Evolutionary conservation across 2,329 filamentous ascomycete species (phyloP).

Genomic region (Calonectria fujianensis): DNA sequence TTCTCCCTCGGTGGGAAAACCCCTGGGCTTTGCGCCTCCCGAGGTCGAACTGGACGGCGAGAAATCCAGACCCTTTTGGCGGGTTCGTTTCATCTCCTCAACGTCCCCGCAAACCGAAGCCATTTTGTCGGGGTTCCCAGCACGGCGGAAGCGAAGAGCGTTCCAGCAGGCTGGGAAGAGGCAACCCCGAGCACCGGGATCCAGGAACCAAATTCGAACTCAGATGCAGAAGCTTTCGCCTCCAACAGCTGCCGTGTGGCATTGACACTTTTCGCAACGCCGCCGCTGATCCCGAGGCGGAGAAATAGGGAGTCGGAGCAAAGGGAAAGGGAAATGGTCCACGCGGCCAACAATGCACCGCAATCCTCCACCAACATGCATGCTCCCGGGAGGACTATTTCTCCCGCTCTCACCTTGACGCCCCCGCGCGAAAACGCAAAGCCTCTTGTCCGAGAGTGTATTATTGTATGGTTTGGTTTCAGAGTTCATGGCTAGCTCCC

Average conservation of each 20-base stretch:
- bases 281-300: slow-evolving; percentile 17
- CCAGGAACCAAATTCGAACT: slow-evolving; percentile 6
- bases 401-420: slow-evolving; percentile 28
- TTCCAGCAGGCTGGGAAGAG: slow-evolving; percentile 29
- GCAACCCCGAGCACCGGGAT: slow-evolving; percentile 18
- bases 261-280: neutral
- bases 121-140: slow-evolving; percentile 27
- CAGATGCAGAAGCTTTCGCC: slow-evolving; percentile 10
- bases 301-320: slow-evolving; percentile 17
- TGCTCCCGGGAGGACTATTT: slow-evolving; percentile 21
- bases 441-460: neutral
- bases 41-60: slow-evolving; percentile 40
- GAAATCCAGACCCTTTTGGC: slow-evolving; percentile 41
- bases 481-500: slow-evolving; percentile 25
- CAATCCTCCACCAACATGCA: slow-evolving; percentile 6
- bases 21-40: slow-evolving; percentile 34
- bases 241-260: neutral
- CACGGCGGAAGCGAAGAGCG: slow-evolving; percentile 28
- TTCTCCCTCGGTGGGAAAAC: slow-evolving; percentile 1
- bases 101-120: slow-evolving; percentile 35
- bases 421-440: slow-evolving; percentile 25
- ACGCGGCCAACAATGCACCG: slow-evolving; percentile 13
- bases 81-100: slow-evolving; percentile 41
- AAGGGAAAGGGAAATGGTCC: slow-evolving; percentile 14
- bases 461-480: slow-evolving; percentile 15